phyloP scores from a whole-genome alignment of 2,329 filamentous ascomycete genomes.

The Scedosporium dehoogii region DNA sequence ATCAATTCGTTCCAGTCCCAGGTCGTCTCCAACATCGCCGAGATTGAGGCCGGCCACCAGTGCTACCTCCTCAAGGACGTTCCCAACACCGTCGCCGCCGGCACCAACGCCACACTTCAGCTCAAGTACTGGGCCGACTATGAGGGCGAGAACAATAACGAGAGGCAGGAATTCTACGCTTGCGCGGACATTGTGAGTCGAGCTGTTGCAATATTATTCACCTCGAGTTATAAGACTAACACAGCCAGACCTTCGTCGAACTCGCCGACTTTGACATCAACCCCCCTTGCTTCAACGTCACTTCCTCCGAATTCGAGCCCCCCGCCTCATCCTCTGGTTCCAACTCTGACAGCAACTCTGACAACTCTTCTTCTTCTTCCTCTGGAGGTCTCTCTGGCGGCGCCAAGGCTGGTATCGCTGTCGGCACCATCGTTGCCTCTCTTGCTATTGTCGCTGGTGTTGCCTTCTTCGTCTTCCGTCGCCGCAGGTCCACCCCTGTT shows the following conservation, averaged over 20 bases:
- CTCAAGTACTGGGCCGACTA: conserved; percentile 27
- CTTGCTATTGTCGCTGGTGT: conserved; percentile 18
- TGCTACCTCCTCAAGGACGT: conserved; percentile 23
- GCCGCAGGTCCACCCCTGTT: not conserved
- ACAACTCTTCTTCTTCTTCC: not conserved
- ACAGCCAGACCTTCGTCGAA: conserved; percentile 19
- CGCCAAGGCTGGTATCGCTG: conserved; percentile 26
- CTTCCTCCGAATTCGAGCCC: conserved; percentile 15
- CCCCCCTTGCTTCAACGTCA: conserved; percentile 26
- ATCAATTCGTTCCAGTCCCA: conserved; percentile 23
- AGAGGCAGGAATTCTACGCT: conserved; percentile 24
- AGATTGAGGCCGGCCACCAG: conserved; percentile 27
- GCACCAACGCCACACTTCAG: conserved; percentile 30
- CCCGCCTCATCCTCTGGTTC: conserved; percentile 11
- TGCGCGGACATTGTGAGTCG: conserved; percentile 24
- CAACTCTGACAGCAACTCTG: not conserved
- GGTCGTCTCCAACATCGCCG: conserved; percentile 17
- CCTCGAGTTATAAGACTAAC: not conserved
- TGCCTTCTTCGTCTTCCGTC: conserved; percentile 17
- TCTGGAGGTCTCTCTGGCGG: conserved; percentile 20
- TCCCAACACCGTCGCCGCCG: conserved; percentile 17
- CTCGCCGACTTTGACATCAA: conserved; percentile 15
- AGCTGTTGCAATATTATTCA: not conserved
- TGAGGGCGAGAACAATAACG: conserved; percentile 16
- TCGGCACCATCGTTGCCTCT: conserved; percentile 22